Percentiles rank a stretch among this genome's conserved stretches.
phyloP scores from a whole-genome alignment of 2,329 filamentous ascomycete species.

The Chlorencoelia australis region DNA sequence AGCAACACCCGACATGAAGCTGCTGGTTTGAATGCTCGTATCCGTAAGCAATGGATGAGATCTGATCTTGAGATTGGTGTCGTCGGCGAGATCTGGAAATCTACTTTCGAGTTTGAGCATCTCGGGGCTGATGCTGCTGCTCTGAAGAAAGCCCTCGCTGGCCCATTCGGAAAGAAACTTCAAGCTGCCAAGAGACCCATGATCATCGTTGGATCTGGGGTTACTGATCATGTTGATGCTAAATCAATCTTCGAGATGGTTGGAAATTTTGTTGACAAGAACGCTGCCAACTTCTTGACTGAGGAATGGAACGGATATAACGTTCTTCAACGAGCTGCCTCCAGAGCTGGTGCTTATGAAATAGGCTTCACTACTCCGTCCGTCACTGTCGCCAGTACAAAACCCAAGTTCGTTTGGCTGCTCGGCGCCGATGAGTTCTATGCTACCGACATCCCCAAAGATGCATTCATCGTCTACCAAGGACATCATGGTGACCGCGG shows the following conservation, averaged over 20 bases:
- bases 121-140: conserved; percentile 70
- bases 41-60: conserved; percentile 94
- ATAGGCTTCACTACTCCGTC: conserved; percentile 89
- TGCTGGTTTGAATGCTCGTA: conserved; percentile 88
- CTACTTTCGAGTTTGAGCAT: conserved; percentile 92
- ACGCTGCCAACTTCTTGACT: conserved; percentile 77
- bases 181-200: conserved; percentile 81
- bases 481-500: conserved; percentile 94
- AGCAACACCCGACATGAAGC: conserved; percentile 95
- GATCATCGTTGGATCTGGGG: conserved; percentile 90
- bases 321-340: conserved; percentile 86
- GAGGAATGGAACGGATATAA: conserved; percentile 97
- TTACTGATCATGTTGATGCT: conserved; percentile 82
- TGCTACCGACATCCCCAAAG: conserved; percentile 80
- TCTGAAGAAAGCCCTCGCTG: conserved; percentile 75
- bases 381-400: conserved; percentile 67
- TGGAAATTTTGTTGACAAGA: conserved; percentile 85
- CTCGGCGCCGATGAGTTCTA: conserved; percentile 88
- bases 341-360: conserved; percentile 87
- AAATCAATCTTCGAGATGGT: conserved; percentile 91
- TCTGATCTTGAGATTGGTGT: conserved; percentile 90
- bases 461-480: conserved; percentile 95
- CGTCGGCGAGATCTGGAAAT: conserved; percentile 83
- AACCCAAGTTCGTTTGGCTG: conserved; percentile 93
- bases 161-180: conserved; percentile 88